Base-by-base conservation (phyloP, 208 protist species). In the Trypanosoma cruzi region DNA sequence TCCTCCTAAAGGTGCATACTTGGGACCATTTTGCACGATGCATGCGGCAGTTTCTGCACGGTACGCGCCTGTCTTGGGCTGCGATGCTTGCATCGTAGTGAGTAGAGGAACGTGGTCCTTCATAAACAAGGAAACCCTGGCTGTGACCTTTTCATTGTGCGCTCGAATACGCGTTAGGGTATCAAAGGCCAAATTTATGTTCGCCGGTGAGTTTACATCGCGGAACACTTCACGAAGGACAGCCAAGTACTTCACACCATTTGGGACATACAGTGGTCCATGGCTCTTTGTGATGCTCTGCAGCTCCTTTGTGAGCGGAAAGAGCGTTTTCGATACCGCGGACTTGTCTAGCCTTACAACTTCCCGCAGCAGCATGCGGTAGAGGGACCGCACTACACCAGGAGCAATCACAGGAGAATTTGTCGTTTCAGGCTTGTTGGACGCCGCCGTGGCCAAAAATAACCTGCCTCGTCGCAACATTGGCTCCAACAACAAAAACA, bases 261-360 rank as follows among this genome's bases (percentile, higher is more conserved):
- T 75, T 0, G 89, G 89, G 13, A 88, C 81, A 73, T 88, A 81
- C 42, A 92, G 64, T 14, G 84, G 74, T 8, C 81, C 67, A 18
- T 69, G 63, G 22, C 48, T 66, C 56, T 82, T 81, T 6, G 88
- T 68, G n/a, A 85, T 50, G 10, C 79, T 55, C 67, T 94, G 85
- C 29, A 94, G 62, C 28, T 91, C 84, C 29, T 77, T 84, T 26
- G 81, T 84, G 22, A 83, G 76, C 4, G 89, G 85, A 32, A 94
- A 92, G 5, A 94, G 73, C 18, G 81, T 80, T 71, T 94, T 94
- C 16, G 80, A 78, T 2, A 94, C 61, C 0, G 89, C 83, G 49
- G 85, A 78, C 32, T 69, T 44, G 68, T 94, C 89, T 37, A 94
- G 68, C 29, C 73, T 79, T 20, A 44, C 68, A 16, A 85, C 84